Base-by-base conservation (phyloP, 192 early-diverging fungal species). In the Chytriomyces sp. region DNA sequence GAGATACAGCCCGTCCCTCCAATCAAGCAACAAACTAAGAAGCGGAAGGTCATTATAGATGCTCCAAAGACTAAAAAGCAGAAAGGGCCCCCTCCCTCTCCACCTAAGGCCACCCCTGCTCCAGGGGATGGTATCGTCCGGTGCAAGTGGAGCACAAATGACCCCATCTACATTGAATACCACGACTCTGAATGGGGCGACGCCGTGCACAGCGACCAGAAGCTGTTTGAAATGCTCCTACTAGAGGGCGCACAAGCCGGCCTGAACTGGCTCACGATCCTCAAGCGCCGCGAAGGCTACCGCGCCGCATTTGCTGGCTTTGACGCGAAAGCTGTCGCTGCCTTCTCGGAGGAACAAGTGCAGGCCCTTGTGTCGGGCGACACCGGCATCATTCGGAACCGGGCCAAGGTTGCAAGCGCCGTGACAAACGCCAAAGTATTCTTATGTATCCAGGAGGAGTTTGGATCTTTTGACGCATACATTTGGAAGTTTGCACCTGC, bases 391-490 rank as follows among this genome's bases (percentile, higher is more conserved):
- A 71, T 74, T 74, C 73, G 73, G 3, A 65, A 74, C 53, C n/a
- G 28, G 49, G 25, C 37, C 38, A 74, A 74, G 39, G 55, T 74
- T 30, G 5, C n/a, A 1, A 26, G 52, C 2, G 58, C 70, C 41
- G 32, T 74, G 1, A 28, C 28, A 37, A 74, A 74, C 52, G 73
- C 73, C 10, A 58, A 54, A n/a, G 64, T 52, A 2, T 74, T 74
- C 56, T 59, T 74, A 37, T 58, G 53, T 12, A 52, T 74, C 22
- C 70, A 65, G 56, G 38, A 74, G 17, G 73, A 74, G 30, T 74
- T 74, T 74, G 73, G 70, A 33, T 44, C 53, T 12, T 74, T 74
- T 54, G 72, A 33, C 26, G 22, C 73, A 38, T 74, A 73, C 38
- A 32, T 74, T 7, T 65, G 73, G 73, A 26, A 22, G n/a, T 74